A percentile compares a stretch with the other conserved stretches of the same genome.
These are phyloP conservation scores for Stephanodiscus triporus DNA, from an alignment of 108 stramenopile genomes.

Conservation along the genomic window DNA sequence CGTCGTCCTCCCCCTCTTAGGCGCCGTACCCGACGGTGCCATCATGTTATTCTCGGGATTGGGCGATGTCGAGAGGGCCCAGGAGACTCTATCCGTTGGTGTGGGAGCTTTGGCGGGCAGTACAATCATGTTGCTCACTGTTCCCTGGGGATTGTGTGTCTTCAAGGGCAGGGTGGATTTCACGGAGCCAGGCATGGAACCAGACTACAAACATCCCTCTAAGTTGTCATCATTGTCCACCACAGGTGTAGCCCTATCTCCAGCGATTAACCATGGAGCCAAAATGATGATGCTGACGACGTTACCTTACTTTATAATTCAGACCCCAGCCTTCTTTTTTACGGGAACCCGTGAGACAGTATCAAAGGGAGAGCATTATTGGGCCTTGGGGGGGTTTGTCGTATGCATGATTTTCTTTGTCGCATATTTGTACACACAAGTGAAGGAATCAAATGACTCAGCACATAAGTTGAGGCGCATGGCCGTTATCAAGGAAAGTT, in stretches of 20 bases:
- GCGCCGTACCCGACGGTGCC: constrained; percentile 97
- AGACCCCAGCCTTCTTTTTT: constrained; percentile 78
- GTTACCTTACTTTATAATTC: constrained; percentile 89
- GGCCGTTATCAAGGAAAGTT: constrained; percentile 68
- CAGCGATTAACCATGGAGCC: constrained; percentile 68
- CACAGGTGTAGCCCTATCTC: constrained; percentile 72
- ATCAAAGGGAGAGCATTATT: constrained; percentile 75
- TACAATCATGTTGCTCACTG: constrained; percentile 97
- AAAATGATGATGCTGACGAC: constrained; percentile 84
- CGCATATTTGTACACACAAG: constrained; percentile 74
- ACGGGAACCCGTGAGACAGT: constrained; percentile 64
- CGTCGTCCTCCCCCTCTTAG: constrained; percentile 95
- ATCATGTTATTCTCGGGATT: constrained; percentile 96
- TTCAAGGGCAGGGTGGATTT: constrained; percentile 93
- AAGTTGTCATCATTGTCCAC: constrained; percentile 46
- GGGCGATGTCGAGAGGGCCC: constrained; percentile 79
- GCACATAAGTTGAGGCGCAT: constrained; percentile 69
- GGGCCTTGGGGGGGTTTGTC: constrained; percentile 72
- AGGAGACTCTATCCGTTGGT: constrained; percentile 90
- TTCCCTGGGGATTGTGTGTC: constrained; percentile 89
- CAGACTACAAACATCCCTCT: constrained; percentile 60
- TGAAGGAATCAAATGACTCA: constrained; percentile 61
- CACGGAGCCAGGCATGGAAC: constrained; percentile 27
- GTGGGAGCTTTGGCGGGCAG: constrained; percentile 97
- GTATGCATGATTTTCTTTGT: constrained; percentile 73